A percentile compares a stretch with the other conserved stretches of the same genome.
phyloP scores from a whole-genome alignment of 495 filamentous ascomycete species.

The Lasiosphaeria miniovina region DNA sequence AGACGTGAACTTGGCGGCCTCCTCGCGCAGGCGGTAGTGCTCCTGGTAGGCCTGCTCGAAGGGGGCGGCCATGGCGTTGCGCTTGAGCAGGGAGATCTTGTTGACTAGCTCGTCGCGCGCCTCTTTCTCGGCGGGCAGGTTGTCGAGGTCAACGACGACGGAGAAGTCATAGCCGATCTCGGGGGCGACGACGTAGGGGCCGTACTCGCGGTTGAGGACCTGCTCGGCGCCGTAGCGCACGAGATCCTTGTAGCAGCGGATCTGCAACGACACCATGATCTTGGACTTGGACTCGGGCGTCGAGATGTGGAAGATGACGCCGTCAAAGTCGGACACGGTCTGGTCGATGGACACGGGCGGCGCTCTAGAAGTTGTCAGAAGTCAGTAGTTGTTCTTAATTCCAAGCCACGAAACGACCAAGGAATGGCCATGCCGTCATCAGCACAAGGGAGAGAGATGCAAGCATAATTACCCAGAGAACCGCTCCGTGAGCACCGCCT shows the following conservation, averaged over 20 bases:
- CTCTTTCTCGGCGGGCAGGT: constrained; percentile 77
- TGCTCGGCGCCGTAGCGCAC: constrained; percentile 87
- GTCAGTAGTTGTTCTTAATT: constrained; percentile 1
- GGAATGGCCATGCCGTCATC: no score
- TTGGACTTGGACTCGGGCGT: constrained; percentile 89
- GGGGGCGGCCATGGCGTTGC: constrained; percentile 96
- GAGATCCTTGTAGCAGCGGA: constrained; percentile 92
- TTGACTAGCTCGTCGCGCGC: constrained; percentile 79
- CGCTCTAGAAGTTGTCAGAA: constrained; percentile 52
- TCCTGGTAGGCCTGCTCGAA: constrained; percentile 96
- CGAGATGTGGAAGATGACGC: constrained; percentile 94
- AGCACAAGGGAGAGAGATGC: not conserved
- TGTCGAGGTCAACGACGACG: constrained; percentile 80
- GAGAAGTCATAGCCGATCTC: constrained; percentile 96
- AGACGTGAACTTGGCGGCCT: constrained; percentile 82
- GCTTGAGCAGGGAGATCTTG: constrained; percentile 84
- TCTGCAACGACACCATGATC: constrained; percentile 86
- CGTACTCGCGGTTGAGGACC: constrained; percentile 92
- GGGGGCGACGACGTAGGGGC: constrained; percentile 79
- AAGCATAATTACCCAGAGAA: constrained; percentile 69
- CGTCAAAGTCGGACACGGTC: constrained; percentile 96
- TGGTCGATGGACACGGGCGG: constrained; percentile 88
- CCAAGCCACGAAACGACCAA: not conserved
- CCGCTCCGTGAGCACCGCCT: constrained; percentile 90
- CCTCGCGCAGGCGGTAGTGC: constrained; percentile 77